A percentile compares a stretch with the other conserved stretches of the same genome.
Conservation (phyloP, 768 basidiomycete genomes). For the Naematelia aurantialba region DNA sequence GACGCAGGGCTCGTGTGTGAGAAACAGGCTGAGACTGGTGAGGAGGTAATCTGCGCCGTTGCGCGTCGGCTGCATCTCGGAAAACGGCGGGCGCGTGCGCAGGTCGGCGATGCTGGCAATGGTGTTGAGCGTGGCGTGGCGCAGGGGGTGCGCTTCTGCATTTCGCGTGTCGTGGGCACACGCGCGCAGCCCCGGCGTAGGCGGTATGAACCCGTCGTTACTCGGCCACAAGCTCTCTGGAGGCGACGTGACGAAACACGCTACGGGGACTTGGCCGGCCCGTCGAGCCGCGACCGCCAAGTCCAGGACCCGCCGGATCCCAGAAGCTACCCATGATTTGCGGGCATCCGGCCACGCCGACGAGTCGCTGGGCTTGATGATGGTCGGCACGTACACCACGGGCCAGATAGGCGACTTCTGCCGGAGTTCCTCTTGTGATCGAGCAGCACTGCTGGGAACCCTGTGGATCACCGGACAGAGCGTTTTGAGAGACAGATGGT, state of each 20-base stretch:
- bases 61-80: constrained; percentile 37
- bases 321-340: constrained; percentile 70
- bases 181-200: constrained; percentile 47
- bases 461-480: constrained; percentile 16
- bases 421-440: constrained; percentile 63
- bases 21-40: constrained; percentile 76
- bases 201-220: constrained; percentile 44
- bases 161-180: constrained; percentile 67
- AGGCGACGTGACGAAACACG: constrained; percentile 61
- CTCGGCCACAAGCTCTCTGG: constrained; percentile 30
- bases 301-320: constrained; percentile 58
- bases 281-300: constrained; percentile 56
- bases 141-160: constrained; percentile 69
- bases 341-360: constrained; percentile 66
- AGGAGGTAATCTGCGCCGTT: constrained; percentile 84
- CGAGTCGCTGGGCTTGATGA: constrained; percentile 56
- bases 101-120: constrained; percentile 45
- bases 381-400: constrained; percentile 31
- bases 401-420: constrained; percentile 82
- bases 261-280: constrained; percentile 72
- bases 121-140: constrained; percentile 75
- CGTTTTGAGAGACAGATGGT: constrained; percentile 16
- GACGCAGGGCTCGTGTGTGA: constrained; percentile 93
- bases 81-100: constrained; percentile 46
- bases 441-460: constrained; percentile 67